Evolutionary conservation across 1,284 basidiomycete species (phyloP), one percentile per base, ranked within the genome.

Genomic region (Porodaedalea pini): DNA sequence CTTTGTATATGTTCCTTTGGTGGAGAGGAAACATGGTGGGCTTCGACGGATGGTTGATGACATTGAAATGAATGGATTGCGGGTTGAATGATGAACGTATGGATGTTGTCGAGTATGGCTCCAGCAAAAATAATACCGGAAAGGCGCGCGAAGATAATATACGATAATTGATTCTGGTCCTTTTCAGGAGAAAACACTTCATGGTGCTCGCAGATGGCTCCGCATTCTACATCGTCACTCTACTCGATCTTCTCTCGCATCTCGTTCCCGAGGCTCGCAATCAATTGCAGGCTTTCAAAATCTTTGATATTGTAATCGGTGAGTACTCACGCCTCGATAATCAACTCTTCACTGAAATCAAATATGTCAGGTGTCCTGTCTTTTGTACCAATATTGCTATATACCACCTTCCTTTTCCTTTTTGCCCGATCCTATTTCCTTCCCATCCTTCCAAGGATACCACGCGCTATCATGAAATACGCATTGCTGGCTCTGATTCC

Each of bases 151-250:
- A 31, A 13, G 15, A 45, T 11, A 25, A 23, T 10, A 29, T 13
- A 29, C 11, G 6, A 13, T 23, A 15, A n/a, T 27, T 47, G 25
- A 47, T 27, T 15, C 11, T 34, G 10, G 60, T 31, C 4, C 19
- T 32, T 31, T 17, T 25, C 27, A 59, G 47, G 63, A 83, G 83
- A 66, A 75, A 73, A 60, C 80, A 85, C 59, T 74, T 82, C 54
- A 70, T 88, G 37, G 74, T 91, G 43, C 76, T 77, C 36, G 75
- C 75, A 27, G 88, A 91, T 66, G 78, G 82, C 63, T 77, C 80
- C 67, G 65, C 78, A 39, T 86, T 83, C 71, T 78, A 86, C 63
- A 53, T 75, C 54, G 75, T 89, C 45, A 75, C 80, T 37, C 62
- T 87, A 41, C 64, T 86, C 56, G 86, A 89, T 64, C 70, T 85